Conservation (phyloP, 768 basidiomycete species). For the Naganishia randhawae region DNA sequence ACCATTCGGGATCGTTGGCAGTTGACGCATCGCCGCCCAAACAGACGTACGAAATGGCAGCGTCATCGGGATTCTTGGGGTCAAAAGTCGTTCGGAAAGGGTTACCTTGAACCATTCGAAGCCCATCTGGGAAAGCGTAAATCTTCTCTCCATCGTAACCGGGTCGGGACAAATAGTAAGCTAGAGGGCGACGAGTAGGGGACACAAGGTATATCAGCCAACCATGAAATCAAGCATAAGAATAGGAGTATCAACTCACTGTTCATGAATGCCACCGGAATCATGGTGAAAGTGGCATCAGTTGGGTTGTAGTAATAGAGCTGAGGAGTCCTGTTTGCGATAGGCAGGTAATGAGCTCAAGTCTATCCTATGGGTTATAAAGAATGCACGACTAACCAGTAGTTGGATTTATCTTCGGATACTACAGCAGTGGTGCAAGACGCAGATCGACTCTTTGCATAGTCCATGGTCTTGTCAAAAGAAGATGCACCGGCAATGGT, state of each 20-base stretch:
- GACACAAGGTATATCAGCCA: background rate
- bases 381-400: conserved; percentile 39
- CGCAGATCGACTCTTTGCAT: conserved; percentile 38
- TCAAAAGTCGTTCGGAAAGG: conserved; percentile 49
- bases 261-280: conserved; percentile 43
- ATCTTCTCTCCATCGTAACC: conserved; percentile 45
- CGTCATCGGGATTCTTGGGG: conserved; percentile 36
- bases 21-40: conserved; percentile 34
- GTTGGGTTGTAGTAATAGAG: conserved; percentile 49
- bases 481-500: conserved; percentile 51
- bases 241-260: conserved; percentile 42
- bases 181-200: background rate
- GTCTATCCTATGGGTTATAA: background rate
- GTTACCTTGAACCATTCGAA: conserved; percentile 51
- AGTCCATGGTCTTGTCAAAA: conserved; percentile 46
- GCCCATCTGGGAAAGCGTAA: conserved; percentile 50
- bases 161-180: conserved; percentile 50
- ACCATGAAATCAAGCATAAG: background rate
- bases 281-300: conserved; percentile 41
- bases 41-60: conserved; percentile 51
- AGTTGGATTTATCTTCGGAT: conserved; percentile 50
- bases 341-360: background rate
- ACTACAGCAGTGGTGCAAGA: conserved; percentile 51
- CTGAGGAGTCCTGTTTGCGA: conserved; percentile 32
- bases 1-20: conserved; percentile 41